Evolutionary conservation across 805 yeast genomes (phyloP), one percentile per base, ranked within the genome.

Genomic region (Lachancea lanzarotensis): DNA sequence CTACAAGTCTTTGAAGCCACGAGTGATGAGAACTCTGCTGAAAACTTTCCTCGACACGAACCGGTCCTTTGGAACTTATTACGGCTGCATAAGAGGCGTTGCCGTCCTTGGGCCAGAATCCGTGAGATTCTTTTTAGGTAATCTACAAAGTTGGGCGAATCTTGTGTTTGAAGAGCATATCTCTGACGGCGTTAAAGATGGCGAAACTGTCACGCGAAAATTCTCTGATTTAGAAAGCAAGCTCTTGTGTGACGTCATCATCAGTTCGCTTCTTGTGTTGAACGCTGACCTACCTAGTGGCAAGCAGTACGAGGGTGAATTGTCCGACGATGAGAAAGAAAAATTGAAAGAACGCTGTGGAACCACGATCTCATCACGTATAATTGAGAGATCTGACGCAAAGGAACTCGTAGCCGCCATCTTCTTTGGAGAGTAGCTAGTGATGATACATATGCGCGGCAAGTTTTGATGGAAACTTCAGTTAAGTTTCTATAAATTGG

Each of bases 1-100:
- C 1, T 90, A 91, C 62, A 81, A 91, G 18, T 84, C 97, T 1
- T 72, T 93, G 53, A 86, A 87, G 57, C 96, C 98, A 26, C 77
- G 98, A 52, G 91, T 93, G 3, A 89, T 97, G 6, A 76, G 98
- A 62, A 95, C 98, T 1, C 70, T 95, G 45, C 71, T 95, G 48
- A 81, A 95, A 57, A 97, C 97, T 0, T 84, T 95, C 53, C 71
- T 93, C 63, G 95, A 90, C 56, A 75, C 89, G 7, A 78, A 82
- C 31, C 81, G 84, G 53, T 89, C 95, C 0, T 72, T 82, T 13
- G 95, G 96, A 2, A 88, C 98, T 0, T 88, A 89, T 50, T 93
- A 84, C 56, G 99, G 99, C 32, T 82, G 97, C 3, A 75, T 95
- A 26, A 75, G 79, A 40, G 98, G 98, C 5, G 74, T 93, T 56